phyloP scores from a whole-genome alignment of 2,329 filamentous ascomycete species.

The Dothideomycetes sp. region DNA sequence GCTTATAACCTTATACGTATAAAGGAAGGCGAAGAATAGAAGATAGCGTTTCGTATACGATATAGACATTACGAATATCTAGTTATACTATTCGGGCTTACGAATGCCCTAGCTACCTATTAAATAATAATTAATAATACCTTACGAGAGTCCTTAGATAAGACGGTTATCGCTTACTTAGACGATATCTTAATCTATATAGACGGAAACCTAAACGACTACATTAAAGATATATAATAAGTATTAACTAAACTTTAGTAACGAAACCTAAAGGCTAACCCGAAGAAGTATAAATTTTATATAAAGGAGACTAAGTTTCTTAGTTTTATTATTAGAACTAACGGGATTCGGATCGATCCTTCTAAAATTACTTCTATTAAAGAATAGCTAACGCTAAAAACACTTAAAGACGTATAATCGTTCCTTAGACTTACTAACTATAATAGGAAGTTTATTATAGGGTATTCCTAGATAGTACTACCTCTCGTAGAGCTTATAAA shows the following conservation, averaged over 20 bases:
- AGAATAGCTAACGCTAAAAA: slow-evolving; percentile 19
- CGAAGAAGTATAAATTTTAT: slow-evolving; percentile 26
- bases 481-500: slow-evolving; percentile 13
- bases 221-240: slow-evolving; percentile 19
- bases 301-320: slow-evolving; percentile 24
- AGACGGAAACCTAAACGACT: slow-evolving; percentile 19
- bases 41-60: slow-evolving; percentile 17
- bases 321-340: slow-evolving; percentile 22
- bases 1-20: slow-evolving; percentile 22
- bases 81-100: slow-evolving; percentile 21
- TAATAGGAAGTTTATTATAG: slow-evolving; percentile 15
- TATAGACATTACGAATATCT: slow-evolving; percentile 21
- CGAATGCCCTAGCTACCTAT: slow-evolving; percentile 17
- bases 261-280: slow-evolving; percentile 17
- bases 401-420: slow-evolving; percentile 18
- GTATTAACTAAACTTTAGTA: slow-evolving; percentile 21
- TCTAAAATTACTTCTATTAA: slow-evolving; percentile 21
- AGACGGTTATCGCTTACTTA: slow-evolving; percentile 19
- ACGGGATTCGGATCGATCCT: slow-evolving; percentile 22
- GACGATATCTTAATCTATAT: slow-evolving; percentile 24
- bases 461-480: slow-evolving; percentile 12
- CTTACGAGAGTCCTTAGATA: slow-evolving; percentile 20
- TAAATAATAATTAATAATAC: slow-evolving; percentile 23
- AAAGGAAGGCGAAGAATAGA: slow-evolving; percentile 20
- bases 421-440: slow-evolving; percentile 18